These are phyloP conservation scores for Colletotrichum destructivum DNA, from an alignment of 2,329 filamentous ascomycete genomes.

Conservation along the genomic window DNA sequence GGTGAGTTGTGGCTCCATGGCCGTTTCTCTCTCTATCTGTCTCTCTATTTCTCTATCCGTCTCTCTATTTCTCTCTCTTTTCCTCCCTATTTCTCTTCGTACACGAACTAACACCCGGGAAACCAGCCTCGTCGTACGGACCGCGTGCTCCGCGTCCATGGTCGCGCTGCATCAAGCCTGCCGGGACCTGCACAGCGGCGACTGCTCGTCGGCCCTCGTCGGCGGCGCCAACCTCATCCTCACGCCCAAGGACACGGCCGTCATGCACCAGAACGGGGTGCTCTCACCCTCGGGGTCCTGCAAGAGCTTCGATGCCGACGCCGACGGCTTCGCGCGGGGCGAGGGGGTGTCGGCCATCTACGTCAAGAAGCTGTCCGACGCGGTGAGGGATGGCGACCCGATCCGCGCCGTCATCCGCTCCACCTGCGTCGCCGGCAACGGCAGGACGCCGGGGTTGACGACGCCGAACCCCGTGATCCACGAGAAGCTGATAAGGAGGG, in stretches of 20 bases:
- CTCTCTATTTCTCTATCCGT: rapidly evolving
- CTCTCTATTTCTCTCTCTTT: too few species aligned
- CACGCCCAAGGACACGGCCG: conserved; percentile 48
- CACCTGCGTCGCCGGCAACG: conserved; percentile 58
- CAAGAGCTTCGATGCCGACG: conserved; percentile 59
- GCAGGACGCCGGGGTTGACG: conserved; percentile 57
- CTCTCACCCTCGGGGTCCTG: conserved; percentile 53
- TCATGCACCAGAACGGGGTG: conserved; percentile 53
- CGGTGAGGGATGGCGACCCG: conserved; percentile 62
- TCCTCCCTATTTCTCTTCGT: too few species aligned
- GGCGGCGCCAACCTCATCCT: conserved; percentile 56
- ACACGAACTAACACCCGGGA: not conserved
- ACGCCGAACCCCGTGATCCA: conserved; percentile 55
- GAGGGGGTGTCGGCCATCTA: conserved; percentile 63
- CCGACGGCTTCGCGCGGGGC: conserved; percentile 66
- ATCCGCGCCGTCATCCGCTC: conserved; percentile 57
- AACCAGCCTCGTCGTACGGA: conserved; percentile 51
- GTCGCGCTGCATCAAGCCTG: conserved; percentile 55
- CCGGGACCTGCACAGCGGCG: conserved; percentile 47
- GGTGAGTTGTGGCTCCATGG: conserved; percentile 42
- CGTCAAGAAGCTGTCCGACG: conserved; percentile 63
- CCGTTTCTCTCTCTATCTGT: too few species aligned
- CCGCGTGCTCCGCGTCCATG: conserved; percentile 58
- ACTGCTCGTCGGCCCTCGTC: conserved; percentile 52
- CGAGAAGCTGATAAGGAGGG: conserved; percentile 52